Conservation (phyloP, 192 early-diverging fungal species). For the Backusella tarrabulga region DNA sequence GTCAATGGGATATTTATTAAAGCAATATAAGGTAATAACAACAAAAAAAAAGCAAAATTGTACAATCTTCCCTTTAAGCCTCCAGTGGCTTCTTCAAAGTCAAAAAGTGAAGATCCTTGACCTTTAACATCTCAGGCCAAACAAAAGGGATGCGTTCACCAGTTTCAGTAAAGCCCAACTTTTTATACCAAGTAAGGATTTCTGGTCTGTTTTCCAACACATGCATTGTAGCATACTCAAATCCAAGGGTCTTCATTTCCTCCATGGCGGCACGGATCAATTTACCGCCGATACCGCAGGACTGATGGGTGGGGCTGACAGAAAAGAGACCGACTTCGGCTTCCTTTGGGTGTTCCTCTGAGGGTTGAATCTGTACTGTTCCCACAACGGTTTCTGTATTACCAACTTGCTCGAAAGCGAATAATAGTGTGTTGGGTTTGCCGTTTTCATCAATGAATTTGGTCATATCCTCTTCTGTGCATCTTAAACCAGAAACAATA, state of each 20-base stretch:
- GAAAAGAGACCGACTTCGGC: conserved; percentile 48
- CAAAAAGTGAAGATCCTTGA: conserved; percentile 40
- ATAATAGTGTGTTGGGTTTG: conserved; percentile 36
- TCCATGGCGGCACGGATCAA: conserved; percentile 40
- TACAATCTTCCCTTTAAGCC: background rate
- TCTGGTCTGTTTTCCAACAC: conserved; percentile 43
- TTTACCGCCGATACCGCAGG: conserved; percentile 48
- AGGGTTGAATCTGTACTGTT: conserved; percentile 45
- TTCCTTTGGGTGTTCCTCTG: conserved; percentile 32
- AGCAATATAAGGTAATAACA: background rate
- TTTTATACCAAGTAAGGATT: conserved; percentile 45
- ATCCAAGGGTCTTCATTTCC: conserved; percentile 29
- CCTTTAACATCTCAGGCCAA: conserved; percentile 34
- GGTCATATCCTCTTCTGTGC: conserved; percentile 33
- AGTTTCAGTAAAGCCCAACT: conserved; percentile 43
- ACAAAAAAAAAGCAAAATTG: background rate
- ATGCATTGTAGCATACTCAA: conserved; percentile 36
- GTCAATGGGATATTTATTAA: background rate
- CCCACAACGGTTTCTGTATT: conserved; percentile 35
- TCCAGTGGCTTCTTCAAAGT: conserved; percentile 31
- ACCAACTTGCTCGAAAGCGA: conserved; percentile 38
- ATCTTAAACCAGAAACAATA: conserved; percentile 43
- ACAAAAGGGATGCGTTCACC: conserved; percentile 42
- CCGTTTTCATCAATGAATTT: conserved; percentile 30
- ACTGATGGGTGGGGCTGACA: conserved; percentile 44